Evolutionary conservation across 2,329 filamentous ascomycete species (phyloP), one percentile per base, ranked within the genome.

Genomic region (Amylocarpus encephaloides): DNA sequence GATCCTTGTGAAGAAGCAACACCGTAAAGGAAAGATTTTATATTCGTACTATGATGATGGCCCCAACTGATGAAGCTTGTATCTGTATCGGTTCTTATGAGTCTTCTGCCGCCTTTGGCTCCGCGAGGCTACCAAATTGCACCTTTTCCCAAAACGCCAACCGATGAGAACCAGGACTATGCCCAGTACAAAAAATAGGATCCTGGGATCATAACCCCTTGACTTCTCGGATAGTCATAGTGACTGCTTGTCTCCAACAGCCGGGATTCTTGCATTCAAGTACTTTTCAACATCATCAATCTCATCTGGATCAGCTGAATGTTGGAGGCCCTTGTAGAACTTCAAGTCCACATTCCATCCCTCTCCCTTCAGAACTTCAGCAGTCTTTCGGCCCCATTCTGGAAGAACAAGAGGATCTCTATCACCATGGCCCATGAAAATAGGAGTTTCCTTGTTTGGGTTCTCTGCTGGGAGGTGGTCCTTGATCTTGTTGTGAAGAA

Each of bases 391-490:
- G 12, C 88, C 92, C 68, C 86, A 85, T 49, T 77, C 71, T 39
- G 82, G 78, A 59, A 75, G 77, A 7, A 96, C 86, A 2, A 95
- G 72, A 12, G 76, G 76, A 67, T 98, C 92, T 1, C 70, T 71
- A 54, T 83, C 78, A n/a, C 93, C 93, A 62, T 97, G 93, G 11
- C 80, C 89, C 83, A 96, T 86, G 69, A 93, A 88, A 55, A 97
- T 82, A 1, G 87, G 86, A 1, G 89, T 95, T 36, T 85, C 74
- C 68, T 83, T 80, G 67, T 89, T 90, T 49, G 77, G 73, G 58
- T 71, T 78, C 22, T 76, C 73, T 58, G 73, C 71, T 1, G 77
- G 73, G 13, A 79, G 67, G 56, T 79, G 72, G 7, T 75, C 75
- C 64, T 77, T 74, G 58, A 88, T 67, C 64, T 83, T 85, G 55